Evolutionary conservation across 140 eudicot genomes (phyloP).

Genomic region (Bidens hawaiensis): DNA sequence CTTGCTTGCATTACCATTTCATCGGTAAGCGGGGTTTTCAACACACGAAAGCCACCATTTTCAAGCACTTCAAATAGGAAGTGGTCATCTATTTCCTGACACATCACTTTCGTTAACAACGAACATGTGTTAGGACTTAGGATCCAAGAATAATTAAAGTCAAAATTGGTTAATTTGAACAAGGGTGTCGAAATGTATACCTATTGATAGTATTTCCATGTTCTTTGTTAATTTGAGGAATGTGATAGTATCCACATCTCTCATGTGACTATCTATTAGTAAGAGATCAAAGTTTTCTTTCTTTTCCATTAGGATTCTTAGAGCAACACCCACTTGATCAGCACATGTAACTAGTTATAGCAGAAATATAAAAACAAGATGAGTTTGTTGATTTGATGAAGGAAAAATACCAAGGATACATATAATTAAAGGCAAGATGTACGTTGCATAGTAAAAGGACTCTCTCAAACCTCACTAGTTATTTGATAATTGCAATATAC

Average conservation of each 20-base stretch:
- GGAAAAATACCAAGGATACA: no score
- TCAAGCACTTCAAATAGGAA: background rate
- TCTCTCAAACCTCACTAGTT: no score
- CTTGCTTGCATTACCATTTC: background rate
- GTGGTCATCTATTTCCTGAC: conserved; percentile 5
- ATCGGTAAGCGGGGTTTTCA: background rate
- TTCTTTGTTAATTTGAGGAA: conserved; percentile 5
- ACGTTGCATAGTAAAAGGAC: background rate
- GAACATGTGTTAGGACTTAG: background rate
- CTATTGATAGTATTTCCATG: conserved; percentile 2
- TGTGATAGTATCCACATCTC: conserved; percentile 3
- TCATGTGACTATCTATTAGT: conserved; percentile 1
- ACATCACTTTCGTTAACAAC: conserved; percentile 1
- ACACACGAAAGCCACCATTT: conserved; percentile 9
- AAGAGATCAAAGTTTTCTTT: conserved; percentile 8
- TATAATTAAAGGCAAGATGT: no score
- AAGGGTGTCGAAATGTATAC: background rate
- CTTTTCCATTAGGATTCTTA: background rate
- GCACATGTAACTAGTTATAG: conserved; percentile 3
- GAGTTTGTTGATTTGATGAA: background rate
- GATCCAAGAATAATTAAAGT: background rate
- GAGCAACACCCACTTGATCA: conserved; percentile 11
- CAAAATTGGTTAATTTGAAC: no score
- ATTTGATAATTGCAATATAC: no score
- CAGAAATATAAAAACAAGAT: background rate